Evolutionary conservation across 1,284 basidiomycete species (phyloP).

Genomic region (Microbotryum intermedium): DNA sequence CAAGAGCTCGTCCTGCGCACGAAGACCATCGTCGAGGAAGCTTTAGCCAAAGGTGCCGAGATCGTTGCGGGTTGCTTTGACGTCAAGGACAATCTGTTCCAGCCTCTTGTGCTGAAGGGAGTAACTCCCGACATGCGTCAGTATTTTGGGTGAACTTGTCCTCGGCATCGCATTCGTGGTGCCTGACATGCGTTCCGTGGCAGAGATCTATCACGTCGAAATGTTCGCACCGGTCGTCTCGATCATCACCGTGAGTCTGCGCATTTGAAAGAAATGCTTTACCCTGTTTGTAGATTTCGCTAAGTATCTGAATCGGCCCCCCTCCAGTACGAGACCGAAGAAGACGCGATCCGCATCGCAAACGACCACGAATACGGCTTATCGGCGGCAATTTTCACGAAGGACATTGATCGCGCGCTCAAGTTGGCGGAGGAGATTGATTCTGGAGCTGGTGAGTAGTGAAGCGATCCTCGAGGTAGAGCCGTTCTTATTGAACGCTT

Average conservation of each 20-base stretch:
- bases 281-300: too few relatives aligned
- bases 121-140: slow-evolving; percentile 48
- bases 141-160: slow-evolving; percentile 45
- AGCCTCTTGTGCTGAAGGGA: slow-evolving; percentile 50
- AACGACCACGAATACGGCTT: slow-evolving; percentile 36
- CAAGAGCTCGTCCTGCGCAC: slow-evolving; percentile 49
- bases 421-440: slow-evolving; percentile 31
- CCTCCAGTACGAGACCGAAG: slow-evolving; percentile 25
- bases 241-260: slow-evolving; percentile 20
- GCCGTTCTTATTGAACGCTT: too few relatives aligned
- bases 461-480: too few relatives aligned
- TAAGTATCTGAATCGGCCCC: too few relatives aligned
- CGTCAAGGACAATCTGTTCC: slow-evolving; percentile 42
- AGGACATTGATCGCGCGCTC: slow-evolving; percentile 6
- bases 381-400: slow-evolving; percentile 33
- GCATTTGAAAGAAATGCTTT: too few relatives aligned
- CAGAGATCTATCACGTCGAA: slow-evolving; percentile 41
- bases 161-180: background rate
- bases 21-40: slow-evolving; percentile 48
- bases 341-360: slow-evolving; percentile 34
- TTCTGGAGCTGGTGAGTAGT: slow-evolving; percentile 20
- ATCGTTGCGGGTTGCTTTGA: slow-evolving; percentile 47
- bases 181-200: background rate
- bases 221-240: slow-evolving; percentile 52
- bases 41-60: slow-evolving; percentile 48